Conservation (phyloP, 148 eudicot genomes). For the Euryodendron excelsum region DNA sequence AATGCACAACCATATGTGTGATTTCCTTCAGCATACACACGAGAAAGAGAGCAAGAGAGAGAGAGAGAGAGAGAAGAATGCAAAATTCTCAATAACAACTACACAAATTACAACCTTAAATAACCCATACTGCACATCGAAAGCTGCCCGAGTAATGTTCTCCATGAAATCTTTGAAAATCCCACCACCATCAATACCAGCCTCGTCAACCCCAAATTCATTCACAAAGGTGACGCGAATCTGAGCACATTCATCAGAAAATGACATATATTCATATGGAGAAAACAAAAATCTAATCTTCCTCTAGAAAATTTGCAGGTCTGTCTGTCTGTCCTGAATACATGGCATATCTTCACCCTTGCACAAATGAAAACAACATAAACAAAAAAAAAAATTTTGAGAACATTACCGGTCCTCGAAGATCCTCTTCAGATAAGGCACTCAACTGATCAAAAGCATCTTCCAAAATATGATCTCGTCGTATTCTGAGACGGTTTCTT, state of each 20-base stretch:
- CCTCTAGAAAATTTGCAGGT: neutral
- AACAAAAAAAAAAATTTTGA: constrained; percentile 2
- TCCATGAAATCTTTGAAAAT: constrained; percentile 99
- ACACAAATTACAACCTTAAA: constrained; percentile 67
- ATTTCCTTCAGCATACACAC: too few species aligned
- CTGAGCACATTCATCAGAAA: constrained; percentile 35
- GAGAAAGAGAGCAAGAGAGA: constrained; percentile 3
- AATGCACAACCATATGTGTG: too few species aligned
- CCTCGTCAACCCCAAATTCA: constrained; percentile 98
- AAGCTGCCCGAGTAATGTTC: constrained; percentile 88
- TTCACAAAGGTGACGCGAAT: constrained; percentile 86
- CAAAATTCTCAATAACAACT: constrained; percentile 1
- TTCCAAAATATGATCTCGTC: constrained; percentile 88
- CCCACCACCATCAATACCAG: constrained; percentile 99
- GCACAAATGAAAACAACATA: neutral
- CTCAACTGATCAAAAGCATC: constrained; percentile 86
- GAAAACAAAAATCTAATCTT: neutral
- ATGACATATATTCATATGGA: neutral
- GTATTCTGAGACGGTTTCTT: constrained; percentile 72
- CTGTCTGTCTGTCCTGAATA: neutral
- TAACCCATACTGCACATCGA: constrained; percentile 92
- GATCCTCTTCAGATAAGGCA: constrained; percentile 74
- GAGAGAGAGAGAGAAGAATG: neutral
- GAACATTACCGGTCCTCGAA: constrained; percentile 72
- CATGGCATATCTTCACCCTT: constrained; percentile 1